Conservation (phyloP, 2,329 filamentous ascomycete genomes). For the Penicillium crustosum region DNA sequence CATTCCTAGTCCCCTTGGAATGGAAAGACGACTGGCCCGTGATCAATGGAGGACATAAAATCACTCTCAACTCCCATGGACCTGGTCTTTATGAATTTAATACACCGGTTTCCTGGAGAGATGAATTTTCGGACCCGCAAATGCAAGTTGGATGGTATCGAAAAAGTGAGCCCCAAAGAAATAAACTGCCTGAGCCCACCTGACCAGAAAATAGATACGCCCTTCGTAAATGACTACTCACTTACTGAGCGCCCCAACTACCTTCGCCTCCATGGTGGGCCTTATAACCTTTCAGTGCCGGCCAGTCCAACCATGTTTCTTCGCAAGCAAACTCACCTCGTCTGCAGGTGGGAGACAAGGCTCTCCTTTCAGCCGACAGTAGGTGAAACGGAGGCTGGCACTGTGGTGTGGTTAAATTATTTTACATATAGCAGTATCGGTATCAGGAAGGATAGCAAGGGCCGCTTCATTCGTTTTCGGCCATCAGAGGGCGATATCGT, state of each 20-base stretch:
- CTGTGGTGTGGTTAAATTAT: slow-evolving; percentile 57
- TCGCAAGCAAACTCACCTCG: slow-evolving; percentile 53
- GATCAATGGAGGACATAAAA: slow-evolving; percentile 50
- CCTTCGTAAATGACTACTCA: slow-evolving; percentile 49
- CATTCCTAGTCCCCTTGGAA: slow-evolving; percentile 51
- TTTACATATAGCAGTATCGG: slow-evolving; percentile 48
- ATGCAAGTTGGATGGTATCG: slow-evolving; percentile 40
- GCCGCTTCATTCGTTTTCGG: slow-evolving; percentile 29
- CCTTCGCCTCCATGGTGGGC: slow-evolving; percentile 53
- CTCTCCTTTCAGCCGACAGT: slow-evolving; percentile 50
- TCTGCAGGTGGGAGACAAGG: slow-evolving; percentile 45
- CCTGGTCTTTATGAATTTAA: slow-evolving; percentile 24
- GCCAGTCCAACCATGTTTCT: slow-evolving; percentile 55
- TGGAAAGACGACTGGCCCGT: slow-evolving; percentile 56
- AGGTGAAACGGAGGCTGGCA: slow-evolving; percentile 52
- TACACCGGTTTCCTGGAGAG: slow-evolving; percentile 30
- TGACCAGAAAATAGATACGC: slow-evolving; percentile 44
- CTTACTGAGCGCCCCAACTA: slow-evolving; percentile 46
- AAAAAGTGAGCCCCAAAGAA: slow-evolving; percentile 37
- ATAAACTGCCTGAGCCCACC: not conserved
- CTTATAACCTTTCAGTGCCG: slow-evolving; percentile 53
- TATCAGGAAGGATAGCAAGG: slow-evolving; percentile 25
- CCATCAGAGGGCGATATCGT: slow-evolving; percentile 21
- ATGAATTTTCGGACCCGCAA: slow-evolving; percentile 33
- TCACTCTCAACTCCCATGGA: slow-evolving; percentile 35